Conservation (phyloP, 352 stramenopile genomes). For the Globisporangium heterothallicum region DNA sequence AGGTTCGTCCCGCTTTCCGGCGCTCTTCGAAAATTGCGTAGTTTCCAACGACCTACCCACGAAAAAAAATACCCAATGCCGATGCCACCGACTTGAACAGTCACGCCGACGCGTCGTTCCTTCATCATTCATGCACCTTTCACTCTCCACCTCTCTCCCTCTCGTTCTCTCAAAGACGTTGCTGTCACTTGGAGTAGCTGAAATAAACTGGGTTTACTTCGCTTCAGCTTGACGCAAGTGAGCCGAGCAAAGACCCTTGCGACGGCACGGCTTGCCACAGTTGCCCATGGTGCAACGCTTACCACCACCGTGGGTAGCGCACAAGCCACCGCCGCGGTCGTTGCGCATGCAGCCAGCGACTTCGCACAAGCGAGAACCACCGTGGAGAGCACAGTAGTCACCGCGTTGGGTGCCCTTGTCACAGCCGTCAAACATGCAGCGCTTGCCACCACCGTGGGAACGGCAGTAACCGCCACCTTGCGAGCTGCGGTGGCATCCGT, state of each 20-base stretch:
- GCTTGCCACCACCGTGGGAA: slow-evolving; percentile 83
- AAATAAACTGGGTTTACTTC: slow-evolving; percentile 16
- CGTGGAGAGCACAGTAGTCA: slow-evolving; percentile 82
- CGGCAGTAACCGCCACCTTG: slow-evolving; percentile 80
- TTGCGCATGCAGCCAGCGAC: slow-evolving; percentile 78
- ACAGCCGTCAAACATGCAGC: slow-evolving; percentile 78
- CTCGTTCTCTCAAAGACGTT: slow-evolving; percentile 3
- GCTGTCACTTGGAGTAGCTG: slow-evolving; percentile 1
- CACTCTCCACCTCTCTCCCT: slow-evolving; percentile 4
- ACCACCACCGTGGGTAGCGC: slow-evolving; percentile 74
- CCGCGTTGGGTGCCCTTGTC: slow-evolving; percentile 85
- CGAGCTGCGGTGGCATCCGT: slow-evolving; percentile 60
- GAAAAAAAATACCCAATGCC: slow-evolving; percentile 5
- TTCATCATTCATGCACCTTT: slow-evolving; percentile 20
- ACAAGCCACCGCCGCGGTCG: slow-evolving; percentile 75
- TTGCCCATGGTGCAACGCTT: slow-evolving; percentile 67
- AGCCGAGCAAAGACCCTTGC: slow-evolving; percentile 78
- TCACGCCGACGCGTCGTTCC: slow-evolving; percentile 4
- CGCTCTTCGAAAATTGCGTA: slow-evolving; percentile 5
- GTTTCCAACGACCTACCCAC: slow-evolving; percentile 17
- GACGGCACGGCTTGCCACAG: slow-evolving; percentile 74
- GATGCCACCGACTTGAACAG: slow-evolving; percentile 10
- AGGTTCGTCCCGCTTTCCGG: slow-evolving; percentile 6
- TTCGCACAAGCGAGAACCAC: slow-evolving; percentile 79
- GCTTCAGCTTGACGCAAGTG: slow-evolving; percentile 45